A percentile compares a stretch with the other conserved stretches of the same genome.
Evolutionary conservation across 768 basidiomycete species (phyloP).

Genomic region (Boletus pseudo-olivaceus): DNA sequence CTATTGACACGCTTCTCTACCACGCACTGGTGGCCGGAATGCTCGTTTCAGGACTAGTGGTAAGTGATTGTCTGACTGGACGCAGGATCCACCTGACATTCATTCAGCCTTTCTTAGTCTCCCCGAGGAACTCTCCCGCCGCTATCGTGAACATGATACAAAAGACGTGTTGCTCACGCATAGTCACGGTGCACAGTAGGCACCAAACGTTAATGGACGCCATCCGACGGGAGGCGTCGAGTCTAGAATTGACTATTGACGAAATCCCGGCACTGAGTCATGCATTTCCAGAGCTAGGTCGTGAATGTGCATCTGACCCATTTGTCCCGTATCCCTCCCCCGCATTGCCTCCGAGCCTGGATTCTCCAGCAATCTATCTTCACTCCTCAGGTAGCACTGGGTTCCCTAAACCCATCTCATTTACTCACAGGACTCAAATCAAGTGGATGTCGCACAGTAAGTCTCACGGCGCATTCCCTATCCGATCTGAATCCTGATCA

Average conservation of each 20-base stretch:
- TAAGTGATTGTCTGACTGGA: conserved; percentile 5
- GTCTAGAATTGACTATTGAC: conserved; percentile 1
- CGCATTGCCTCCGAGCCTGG: conserved; percentile 1
- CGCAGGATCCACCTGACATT: not conserved
- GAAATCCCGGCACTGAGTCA: conserved; percentile 17
- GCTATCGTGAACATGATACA: conserved; percentile 21
- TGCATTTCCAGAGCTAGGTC: conserved; percentile 36
- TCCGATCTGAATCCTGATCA: not conserved
- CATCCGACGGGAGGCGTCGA: not conserved
- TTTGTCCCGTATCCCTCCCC: conserved; percentile 13
- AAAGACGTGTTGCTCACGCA: conserved; percentile 16
- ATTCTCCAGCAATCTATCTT: conserved; percentile 14
- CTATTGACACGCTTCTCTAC: conserved; percentile 28
- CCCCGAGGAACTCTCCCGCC: conserved; percentile 19
- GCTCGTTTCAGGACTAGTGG: conserved; percentile 28
- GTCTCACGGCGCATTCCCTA: not conserved
- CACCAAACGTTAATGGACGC: conserved; percentile 12
- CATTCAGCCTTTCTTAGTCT: conserved; percentile 23
- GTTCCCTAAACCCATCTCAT: conserved; percentile 41
- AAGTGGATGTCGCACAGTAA: conserved; percentile 36
- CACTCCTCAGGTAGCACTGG: conserved; percentile 41
- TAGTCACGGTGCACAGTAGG: conserved; percentile 9
- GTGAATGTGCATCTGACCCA: not conserved
- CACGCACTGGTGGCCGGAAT: conserved; percentile 27
- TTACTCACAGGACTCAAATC: conserved; percentile 29